phyloP scores from a whole-genome alignment of 768 basidiomycete species.

The Tephrocybe sp. region DNA sequence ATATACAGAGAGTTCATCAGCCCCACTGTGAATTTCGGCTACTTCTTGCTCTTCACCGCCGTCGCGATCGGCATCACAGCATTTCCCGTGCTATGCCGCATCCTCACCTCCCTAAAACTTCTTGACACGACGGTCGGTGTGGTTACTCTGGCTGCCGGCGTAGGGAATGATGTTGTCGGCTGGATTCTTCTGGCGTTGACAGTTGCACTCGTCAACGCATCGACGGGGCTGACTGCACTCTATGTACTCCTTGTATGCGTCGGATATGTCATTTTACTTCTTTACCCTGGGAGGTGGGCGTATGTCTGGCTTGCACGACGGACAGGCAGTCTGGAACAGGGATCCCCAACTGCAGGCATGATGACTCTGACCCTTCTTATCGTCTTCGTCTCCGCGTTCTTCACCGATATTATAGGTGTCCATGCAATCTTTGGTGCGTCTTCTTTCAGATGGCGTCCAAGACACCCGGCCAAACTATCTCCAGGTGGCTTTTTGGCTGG shows the following conservation, averaged over 20 bases:
- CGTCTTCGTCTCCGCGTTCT: conserved; percentile 75
- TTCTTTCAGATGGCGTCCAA: no score
- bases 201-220: conserved; percentile 82
- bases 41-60: conserved; percentile 84
- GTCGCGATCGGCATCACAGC: conserved; percentile 83
- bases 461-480: conserved; percentile 8
- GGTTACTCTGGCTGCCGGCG: conserved; percentile 79
- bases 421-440: conserved; percentile 66
- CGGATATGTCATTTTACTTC: conserved; percentile 66
- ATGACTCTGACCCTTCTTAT: conserved; percentile 80
- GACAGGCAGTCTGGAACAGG: conserved; percentile 72
- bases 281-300: conserved; percentile 62
- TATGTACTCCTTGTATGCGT: conserved; percentile 73
- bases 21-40: conserved; percentile 61
- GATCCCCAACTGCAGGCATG: conserved; percentile 69
- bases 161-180: conserved; percentile 75
- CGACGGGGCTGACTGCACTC: conserved; percentile 70
- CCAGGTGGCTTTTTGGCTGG: conserved; percentile 82
- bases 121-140: conserved; percentile 85
- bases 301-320: conserved; percentile 67
- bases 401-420: conserved; percentile 85
- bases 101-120: conserved; percentile 79
- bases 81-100: conserved; percentile 83
- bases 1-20: conserved; percentile 71
- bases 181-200: conserved; percentile 85